Base-by-base conservation (phyloP, 495 filamentous ascomycete genomes). In the Venustampulla echinocandica region DNA sequence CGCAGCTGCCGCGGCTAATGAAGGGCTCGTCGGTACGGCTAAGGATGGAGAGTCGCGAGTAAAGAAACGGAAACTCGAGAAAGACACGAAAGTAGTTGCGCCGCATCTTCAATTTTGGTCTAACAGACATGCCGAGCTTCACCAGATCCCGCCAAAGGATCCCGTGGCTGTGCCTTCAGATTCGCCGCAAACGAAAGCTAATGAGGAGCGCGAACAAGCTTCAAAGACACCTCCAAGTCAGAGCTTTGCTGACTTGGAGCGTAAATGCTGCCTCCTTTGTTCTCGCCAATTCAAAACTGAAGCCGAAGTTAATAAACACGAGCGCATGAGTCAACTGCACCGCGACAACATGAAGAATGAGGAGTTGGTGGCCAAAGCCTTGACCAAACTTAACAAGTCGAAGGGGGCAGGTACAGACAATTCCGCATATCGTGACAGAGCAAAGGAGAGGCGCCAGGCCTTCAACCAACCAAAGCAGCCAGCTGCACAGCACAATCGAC, bases 21-120 rank as follows among this genome's bases (percentile, higher is more conserved):
- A 73, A 30, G 61, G 55, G 10, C 58, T 68, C 23, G 40, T 60
- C 14, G 68, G 66, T 49, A 30, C 54, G 15, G 47, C 50, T 2
- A 76, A 76, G 47, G 57, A 59, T 17, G 50, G 42, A 5, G 76
- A 77, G 41, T 40, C 60, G 15, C 88, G 80, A 45, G 64, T 68
- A 7, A 93, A 89, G 64, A 90, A 87, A 60, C 69, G 79, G 53
- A 92, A 84, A 55, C 76, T 64, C 14, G 69, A 73, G 18, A 70
- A 68, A 44, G 64, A 68, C 13, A 76, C 74, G 41, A 77, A 77
- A 42, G 64, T 68, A 17, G 74, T 76, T 63, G 73, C 70, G 34
- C 72, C 73, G 2, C 85, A 93, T 55, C 70, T 95, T 25, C 82
- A 92, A 64, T 85, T 89, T 62, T 95, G 89, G 89, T 79, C 82